Percentiles rank a stretch among this genome's conserved stretches.
phyloP scores from a whole-genome alignment of 257 asterid genomes.

The Capsicum rhomboideum region DNA sequence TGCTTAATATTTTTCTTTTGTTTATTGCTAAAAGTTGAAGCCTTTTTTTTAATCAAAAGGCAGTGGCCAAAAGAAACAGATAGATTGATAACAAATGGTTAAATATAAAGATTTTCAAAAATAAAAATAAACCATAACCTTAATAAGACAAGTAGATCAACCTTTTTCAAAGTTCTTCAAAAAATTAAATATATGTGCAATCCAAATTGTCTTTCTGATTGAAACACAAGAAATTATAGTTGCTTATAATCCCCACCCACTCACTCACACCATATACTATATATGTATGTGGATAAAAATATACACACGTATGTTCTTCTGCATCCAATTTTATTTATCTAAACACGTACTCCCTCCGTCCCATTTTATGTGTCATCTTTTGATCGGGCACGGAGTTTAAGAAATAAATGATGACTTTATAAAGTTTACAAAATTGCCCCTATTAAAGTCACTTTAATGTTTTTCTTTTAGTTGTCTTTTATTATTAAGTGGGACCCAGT shows the following conservation, averaged over 20 bases:
- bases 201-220: background rate
- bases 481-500: no score
- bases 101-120: background rate
- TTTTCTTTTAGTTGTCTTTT: no score
- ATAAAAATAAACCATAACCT: conserved; percentile 7
- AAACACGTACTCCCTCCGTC: no score
- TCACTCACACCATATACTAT: background rate
- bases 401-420: no score
- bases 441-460: no score
- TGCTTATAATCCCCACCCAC: background rate
- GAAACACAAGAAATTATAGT: background rate
- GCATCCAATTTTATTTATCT: background rate
- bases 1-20: background rate
- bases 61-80: background rate
- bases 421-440: no score
- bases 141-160: background rate
- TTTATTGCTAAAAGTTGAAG: background rate
- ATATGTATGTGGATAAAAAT: background rate
- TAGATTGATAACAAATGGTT: background rate
- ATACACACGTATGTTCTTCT: background rate
- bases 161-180: background rate
- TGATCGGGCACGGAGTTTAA: no score
- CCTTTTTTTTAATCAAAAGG: background rate
- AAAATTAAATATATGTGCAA: background rate
- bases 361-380: no score